Conservation (phyloP, 208 protist genomes). For the Trypanosomatidae sp. region DNA sequence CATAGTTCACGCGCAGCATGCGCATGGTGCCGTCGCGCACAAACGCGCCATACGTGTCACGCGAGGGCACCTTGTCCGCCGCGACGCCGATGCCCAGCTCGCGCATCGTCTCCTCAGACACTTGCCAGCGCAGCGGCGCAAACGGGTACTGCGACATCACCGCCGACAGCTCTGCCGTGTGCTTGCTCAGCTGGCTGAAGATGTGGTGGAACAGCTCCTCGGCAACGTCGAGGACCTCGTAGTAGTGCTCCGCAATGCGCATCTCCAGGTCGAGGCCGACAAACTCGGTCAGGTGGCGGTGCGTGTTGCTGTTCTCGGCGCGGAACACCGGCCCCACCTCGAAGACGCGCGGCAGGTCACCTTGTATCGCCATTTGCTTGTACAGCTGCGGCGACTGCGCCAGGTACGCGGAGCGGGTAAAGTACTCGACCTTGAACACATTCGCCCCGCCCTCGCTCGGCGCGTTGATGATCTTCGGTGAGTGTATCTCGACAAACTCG, state of each 20-base stretch:
- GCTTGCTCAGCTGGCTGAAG: constrained; percentile 82
- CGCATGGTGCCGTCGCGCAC: constrained; percentile 64
- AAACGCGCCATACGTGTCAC: constrained; percentile 62
- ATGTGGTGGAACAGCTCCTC: constrained; percentile 95
- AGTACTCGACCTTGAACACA: constrained; percentile 92
- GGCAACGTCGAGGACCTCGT: constrained; percentile 96
- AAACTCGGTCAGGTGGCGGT: constrained; percentile 99
- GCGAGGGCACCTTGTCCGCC: constrained; percentile 44
- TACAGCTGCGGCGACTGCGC: constrained; percentile 99
- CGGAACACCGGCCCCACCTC: constrained; percentile 97
- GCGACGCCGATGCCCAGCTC: constrained; percentile 80
- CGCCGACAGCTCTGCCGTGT: constrained; percentile 74
- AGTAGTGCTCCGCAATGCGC: constrained; percentile 98
- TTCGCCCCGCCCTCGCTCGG: constrained; percentile 94
- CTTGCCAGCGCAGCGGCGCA: constrained; percentile 79
- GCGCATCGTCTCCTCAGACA: constrained; percentile 65
- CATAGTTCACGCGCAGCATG: constrained; percentile 87
- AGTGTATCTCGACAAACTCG: constrained; percentile 98
- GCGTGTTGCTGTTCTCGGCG: constrained; percentile 98
- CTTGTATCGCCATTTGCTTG: constrained; percentile 99
- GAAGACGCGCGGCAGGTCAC: constrained; percentile 92
- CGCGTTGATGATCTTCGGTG: constrained; percentile 98
- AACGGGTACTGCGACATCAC: constrained; percentile 91
- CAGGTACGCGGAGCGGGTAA: constrained; percentile 89
- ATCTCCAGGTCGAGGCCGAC: constrained; percentile 99